phyloP scores from a whole-genome alignment of 495 filamentous ascomycete species.

The Hypoxylon cercidicola region DNA sequence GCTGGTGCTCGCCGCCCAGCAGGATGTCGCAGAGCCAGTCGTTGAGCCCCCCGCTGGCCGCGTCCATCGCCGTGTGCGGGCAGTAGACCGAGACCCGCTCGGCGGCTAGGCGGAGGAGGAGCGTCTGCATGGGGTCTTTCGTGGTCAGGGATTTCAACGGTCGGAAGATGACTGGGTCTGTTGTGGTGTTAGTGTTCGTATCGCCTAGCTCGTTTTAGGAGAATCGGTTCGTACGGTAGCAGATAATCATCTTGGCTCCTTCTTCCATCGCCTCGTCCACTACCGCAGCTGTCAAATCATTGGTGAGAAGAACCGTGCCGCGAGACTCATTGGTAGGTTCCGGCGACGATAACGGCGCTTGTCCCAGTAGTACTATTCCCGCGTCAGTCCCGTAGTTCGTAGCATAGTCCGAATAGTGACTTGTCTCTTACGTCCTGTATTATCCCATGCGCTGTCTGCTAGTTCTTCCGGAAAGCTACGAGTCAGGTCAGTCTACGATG shows the following conservation, averaged over 20 bases:
- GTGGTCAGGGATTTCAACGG: constrained; percentile 88
- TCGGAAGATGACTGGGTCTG: constrained; percentile 96
- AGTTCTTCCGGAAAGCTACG: constrained; percentile 86
- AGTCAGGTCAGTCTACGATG: constrained; percentile 17
- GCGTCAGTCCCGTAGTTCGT: constrained; percentile 13
- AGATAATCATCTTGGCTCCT: constrained; percentile 79
- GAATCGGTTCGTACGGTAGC: constrained; percentile 75
- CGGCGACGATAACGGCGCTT: constrained; percentile 34
- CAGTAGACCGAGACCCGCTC: constrained; percentile 95
- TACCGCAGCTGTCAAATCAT: constrained; percentile 90
- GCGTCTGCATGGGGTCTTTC: constrained; percentile 84
- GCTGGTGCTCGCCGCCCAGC: constrained; percentile 47
- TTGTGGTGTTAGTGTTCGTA: constrained; percentile 7
- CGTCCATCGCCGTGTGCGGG: constrained; percentile 94
- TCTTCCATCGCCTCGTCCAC: constrained; percentile 87
- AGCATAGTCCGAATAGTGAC: neutral
- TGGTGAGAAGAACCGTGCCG: constrained; percentile 77
- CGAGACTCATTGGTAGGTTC: constrained; percentile 7
- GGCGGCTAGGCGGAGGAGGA: constrained; percentile 82
- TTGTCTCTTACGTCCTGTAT: constrained; percentile 79
- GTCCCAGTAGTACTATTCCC: constrained; percentile 42
- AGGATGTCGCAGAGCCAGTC: constrained; percentile 96
- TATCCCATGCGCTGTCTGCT: constrained; percentile 92
- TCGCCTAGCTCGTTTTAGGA: constrained; percentile 1
- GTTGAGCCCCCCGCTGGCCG: constrained; percentile 83